Conservation (phyloP, 1,284 basidiomycete genomes). For the Ceratobasidium papillatum region DNA sequence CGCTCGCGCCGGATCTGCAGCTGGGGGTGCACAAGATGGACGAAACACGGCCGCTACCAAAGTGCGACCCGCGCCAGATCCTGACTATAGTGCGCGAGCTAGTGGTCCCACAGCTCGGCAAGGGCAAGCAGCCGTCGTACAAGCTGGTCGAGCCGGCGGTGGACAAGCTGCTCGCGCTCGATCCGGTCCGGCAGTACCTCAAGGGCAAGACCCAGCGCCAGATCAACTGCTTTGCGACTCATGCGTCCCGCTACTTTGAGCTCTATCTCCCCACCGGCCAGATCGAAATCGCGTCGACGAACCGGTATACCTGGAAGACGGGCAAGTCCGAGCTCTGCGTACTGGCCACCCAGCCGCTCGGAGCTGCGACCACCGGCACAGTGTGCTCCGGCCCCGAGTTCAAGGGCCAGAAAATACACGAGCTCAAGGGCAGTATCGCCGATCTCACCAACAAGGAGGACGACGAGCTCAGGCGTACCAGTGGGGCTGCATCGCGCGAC, state of each 20-base stretch:
- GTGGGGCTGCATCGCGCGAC: constrained; percentile 79
- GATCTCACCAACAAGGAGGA: constrained; percentile 53
- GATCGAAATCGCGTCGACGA: constrained; percentile 87
- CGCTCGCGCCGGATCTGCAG: constrained; percentile 66
- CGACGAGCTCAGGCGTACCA: constrained; percentile 73
- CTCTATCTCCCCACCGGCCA: constrained; percentile 81
- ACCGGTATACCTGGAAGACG: constrained; percentile 82
- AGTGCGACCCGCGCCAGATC: constrained; percentile 70
- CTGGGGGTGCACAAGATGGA: constrained; percentile 88
- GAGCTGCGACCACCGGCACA: constrained; percentile 51
- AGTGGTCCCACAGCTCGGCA: constrained; percentile 41
- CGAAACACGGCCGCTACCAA: constrained; percentile 71
- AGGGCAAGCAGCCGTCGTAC: constrained; percentile 36
- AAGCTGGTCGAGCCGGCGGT: constrained; percentile 61
- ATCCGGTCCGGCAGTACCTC: constrained; percentile 76
- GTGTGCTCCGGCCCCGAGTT: constrained; percentile 23
- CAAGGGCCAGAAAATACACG: constrained; percentile 72
- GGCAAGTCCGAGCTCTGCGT: constrained; percentile 92
- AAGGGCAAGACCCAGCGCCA: constrained; percentile 76
- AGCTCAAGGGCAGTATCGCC: constrained; percentile 65
- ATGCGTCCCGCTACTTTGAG: constrained; percentile 86
- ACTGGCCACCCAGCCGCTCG: constrained; percentile 78
- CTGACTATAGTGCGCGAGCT: constrained; percentile 72
- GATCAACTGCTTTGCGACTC: constrained; percentile 86
- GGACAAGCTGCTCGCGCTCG: constrained; percentile 71